Percentiles rank a stretch among this genome's conserved stretches.
These are phyloP conservation scores for Stevia rebaudiana DNA, from an alignment of 140 eudicot species.

Conservation along the genomic window DNA sequence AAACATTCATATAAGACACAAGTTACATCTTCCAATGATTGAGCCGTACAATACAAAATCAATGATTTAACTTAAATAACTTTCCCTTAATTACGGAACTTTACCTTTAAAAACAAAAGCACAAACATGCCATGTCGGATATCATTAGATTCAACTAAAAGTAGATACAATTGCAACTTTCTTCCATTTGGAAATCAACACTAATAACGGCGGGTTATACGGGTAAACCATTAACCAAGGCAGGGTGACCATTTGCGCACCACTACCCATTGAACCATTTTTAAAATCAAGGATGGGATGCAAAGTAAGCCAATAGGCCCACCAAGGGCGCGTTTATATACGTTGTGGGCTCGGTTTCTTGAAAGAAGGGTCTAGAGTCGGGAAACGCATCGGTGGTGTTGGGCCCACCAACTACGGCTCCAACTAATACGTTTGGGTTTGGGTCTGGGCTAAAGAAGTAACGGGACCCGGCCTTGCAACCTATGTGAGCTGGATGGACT, in stretches of 20 bases:
- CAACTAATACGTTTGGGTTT: constrained; percentile 71
- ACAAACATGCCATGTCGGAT: constrained; percentile 14
- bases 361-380: constrained; percentile 89
- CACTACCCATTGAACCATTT: constrained; percentile 34
- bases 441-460: constrained; percentile 78
- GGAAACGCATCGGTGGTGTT: constrained; percentile 76
- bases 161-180: constrained; percentile 30
- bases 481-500: constrained; percentile 78
- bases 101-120: background rate
- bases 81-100: constrained; percentile 17
- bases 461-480: constrained; percentile 74
- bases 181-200: constrained; percentile 24
- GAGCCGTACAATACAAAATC: background rate
- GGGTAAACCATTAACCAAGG: background rate
- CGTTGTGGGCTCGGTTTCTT: constrained; percentile 67
- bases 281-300: background rate
- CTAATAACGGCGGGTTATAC: constrained; percentile 13
- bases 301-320: constrained; percentile 43
- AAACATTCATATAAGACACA: background rate
- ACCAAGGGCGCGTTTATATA: constrained; percentile 59
- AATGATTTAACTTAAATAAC: constrained; percentile 5
- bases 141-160: constrained; percentile 9
- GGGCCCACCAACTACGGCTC: constrained; percentile 98
- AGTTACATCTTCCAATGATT: constrained; percentile 1
- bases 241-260: constrained; percentile 89